Percentiles rank a stretch among this genome's conserved stretches.
Evolutionary conservation across 768 basidiomycete species (phyloP).

Genomic region (Gymnopilus dilepis): DNA sequence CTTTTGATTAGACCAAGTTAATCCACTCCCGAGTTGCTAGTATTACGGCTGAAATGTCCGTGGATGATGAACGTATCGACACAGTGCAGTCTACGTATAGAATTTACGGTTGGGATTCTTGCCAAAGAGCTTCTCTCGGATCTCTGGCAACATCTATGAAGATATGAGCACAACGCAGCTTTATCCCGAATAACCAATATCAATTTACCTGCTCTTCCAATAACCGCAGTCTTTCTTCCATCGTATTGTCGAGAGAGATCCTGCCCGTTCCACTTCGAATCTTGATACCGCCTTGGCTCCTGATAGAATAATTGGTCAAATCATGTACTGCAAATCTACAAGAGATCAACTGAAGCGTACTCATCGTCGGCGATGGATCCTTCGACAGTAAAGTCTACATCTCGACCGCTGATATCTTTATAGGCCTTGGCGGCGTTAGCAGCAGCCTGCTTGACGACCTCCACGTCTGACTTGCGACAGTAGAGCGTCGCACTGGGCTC

Average conservation of each 20-base stretch:
- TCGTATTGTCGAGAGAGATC: slow-evolving; percentile 92
- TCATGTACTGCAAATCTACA: too few relatives aligned
- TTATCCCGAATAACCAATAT: background rate
- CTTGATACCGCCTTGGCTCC: slow-evolving; percentile 85
- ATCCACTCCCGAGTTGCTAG: background rate
- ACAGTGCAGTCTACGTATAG: slow-evolving; percentile 54
- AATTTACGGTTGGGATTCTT: slow-evolving; percentile 92
- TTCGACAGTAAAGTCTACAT: slow-evolving; percentile 63
- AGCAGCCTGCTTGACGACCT: slow-evolving; percentile 65
- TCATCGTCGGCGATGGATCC: slow-evolving; percentile 68
- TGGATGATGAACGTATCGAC: background rate
- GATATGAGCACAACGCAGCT: background rate
- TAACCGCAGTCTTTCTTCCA: slow-evolving; percentile 88
- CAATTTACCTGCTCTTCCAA: slow-evolving; percentile 86
- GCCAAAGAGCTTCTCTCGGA: slow-evolving; percentile 88
- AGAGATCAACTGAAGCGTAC: slow-evolving; percentile 48
- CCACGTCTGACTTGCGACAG: slow-evolving; percentile 70
- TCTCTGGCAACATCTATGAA: slow-evolving; percentile 91
- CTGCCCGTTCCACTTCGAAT: slow-evolving; percentile 72
- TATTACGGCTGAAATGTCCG: background rate
- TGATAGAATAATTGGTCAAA: slow-evolving; percentile 3
- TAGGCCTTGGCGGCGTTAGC: slow-evolving; percentile 69
- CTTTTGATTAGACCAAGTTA: too few relatives aligned
- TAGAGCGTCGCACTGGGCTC: slow-evolving; percentile 73
- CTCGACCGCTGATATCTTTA: slow-evolving; percentile 77